Evolutionary conservation across 257 asterid species (phyloP).

Genomic region (Osmanthus fragrans): DNA sequence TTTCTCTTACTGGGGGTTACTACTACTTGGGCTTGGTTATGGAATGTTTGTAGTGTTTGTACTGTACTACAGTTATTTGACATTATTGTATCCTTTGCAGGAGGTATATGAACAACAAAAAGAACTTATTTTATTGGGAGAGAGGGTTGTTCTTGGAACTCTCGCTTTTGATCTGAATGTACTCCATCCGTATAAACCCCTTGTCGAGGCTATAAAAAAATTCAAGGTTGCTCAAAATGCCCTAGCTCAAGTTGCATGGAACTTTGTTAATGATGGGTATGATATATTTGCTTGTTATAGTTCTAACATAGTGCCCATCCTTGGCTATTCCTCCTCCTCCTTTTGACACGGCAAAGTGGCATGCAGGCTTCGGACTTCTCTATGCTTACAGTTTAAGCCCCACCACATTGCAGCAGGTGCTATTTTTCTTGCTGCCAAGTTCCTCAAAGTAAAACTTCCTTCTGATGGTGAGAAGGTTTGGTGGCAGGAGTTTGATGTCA

Average conservation of each 20-base stretch:
- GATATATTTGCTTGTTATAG: conserved; percentile 36
- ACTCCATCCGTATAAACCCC: conserved; percentile 92
- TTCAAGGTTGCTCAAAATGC: conserved; percentile 92
- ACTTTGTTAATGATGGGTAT: conserved; percentile 98
- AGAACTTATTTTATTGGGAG: conserved; percentile 76
- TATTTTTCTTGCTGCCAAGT: conserved; percentile 98
- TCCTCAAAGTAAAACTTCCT: conserved; percentile 98
- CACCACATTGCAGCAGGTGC: conserved; percentile 99
- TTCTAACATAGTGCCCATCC: conserved; percentile 37
- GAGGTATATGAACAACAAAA: conserved; percentile 93
- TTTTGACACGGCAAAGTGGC: conserved; percentile 66
- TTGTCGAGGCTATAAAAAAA: conserved; percentile 88
- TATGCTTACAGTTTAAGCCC: conserved; percentile 98
- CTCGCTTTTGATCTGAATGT: conserved; percentile 86
- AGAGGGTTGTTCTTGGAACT: conserved; percentile 87
- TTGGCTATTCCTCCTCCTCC: conserved; percentile 44
- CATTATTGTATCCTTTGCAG: conserved; percentile 44
- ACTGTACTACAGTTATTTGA: conserved; percentile 16
- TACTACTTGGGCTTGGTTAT: neutral
- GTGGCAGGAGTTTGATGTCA: conserved; percentile 99
- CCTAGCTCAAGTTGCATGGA: conserved; percentile 98
- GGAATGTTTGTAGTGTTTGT: neutral
- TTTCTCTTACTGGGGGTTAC: neutral
- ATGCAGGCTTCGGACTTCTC: conserved; percentile 98
- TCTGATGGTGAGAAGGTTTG: conserved; percentile 92